Conservation (phyloP, 2,329 filamentous ascomycete species). For the Pyrenochaeta sp. region DNA sequence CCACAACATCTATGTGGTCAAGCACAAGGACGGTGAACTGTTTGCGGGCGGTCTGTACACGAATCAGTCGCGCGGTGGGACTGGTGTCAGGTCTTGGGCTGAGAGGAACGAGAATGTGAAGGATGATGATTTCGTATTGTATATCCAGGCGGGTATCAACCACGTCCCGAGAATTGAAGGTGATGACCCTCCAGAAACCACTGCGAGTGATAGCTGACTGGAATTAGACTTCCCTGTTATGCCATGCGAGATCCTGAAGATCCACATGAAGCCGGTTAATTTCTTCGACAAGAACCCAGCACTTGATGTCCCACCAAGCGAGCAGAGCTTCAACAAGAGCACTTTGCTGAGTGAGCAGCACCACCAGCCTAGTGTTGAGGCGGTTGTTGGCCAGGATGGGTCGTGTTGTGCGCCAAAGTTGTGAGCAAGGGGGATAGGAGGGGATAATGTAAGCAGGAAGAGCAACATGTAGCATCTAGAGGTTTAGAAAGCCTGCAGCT, state of each 20-base stretch:
- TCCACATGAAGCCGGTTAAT: conserved; percentile 66
- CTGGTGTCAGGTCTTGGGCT: conserved; percentile 59
- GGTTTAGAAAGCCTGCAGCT: too few species aligned
- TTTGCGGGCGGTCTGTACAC: conserved; percentile 69
- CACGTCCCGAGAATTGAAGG: conserved; percentile 62
- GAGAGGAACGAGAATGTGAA: conserved; percentile 62
- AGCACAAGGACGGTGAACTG: conserved; percentile 66
- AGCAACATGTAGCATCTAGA: too few species aligned
- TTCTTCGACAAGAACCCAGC: conserved; percentile 68
- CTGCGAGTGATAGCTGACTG: conserved; percentile 1
- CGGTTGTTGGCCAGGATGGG: conserved; percentile 45
- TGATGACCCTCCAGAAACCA: conserved; percentile 6
- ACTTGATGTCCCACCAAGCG: conserved; percentile 64
- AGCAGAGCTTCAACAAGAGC: conserved; percentile 58
- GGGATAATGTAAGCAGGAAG: too few species aligned
- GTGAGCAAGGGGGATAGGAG: conserved; percentile 9
- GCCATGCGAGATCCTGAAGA: conserved; percentile 64
- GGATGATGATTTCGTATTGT: conserved; percentile 66
- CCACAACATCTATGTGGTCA: conserved; percentile 66
- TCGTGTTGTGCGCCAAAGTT: conserved; percentile 51
- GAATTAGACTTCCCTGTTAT: conserved; percentile 17
- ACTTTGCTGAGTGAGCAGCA: conserved; percentile 48
- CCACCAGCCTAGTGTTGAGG: conserved; percentile 47
- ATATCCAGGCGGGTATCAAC: conserved; percentile 66
- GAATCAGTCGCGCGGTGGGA: conserved; percentile 65